These are phyloP conservation scores for Suillus brevipes DNA, from an alignment of 768 basidiomycete species.

Conservation along the genomic window DNA sequence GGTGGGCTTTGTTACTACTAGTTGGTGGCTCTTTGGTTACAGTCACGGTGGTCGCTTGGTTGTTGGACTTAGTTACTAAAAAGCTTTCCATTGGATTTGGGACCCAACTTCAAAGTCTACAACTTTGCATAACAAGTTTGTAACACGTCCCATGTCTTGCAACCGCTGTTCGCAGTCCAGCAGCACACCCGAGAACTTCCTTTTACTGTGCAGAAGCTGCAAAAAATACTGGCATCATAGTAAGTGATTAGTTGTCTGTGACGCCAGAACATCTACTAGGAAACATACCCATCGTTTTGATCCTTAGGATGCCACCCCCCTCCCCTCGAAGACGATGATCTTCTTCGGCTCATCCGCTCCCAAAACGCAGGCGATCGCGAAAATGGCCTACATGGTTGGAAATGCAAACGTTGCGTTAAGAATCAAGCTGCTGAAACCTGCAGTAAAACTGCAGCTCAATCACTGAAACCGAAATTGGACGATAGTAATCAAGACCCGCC, in stretches of 20 bases:
- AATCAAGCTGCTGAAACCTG: conserved; percentile 2
- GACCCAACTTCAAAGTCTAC: neutral
- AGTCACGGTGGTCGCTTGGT: too few relatives aligned
- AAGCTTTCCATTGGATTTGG: neutral
- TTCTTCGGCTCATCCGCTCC: conserved; percentile 26
- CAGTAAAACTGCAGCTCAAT: neutral
- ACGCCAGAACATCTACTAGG: neutral
- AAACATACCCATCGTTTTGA: neutral
- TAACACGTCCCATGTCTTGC: conserved; percentile 11
- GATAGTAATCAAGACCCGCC: neutral
- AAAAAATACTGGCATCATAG: conserved; percentile 37
- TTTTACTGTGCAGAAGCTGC: conserved; percentile 36
- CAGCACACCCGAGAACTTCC: conserved; percentile 30
- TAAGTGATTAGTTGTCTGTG: conserved; percentile 8
- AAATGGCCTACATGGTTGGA: conserved; percentile 28
- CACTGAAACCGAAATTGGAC: neutral
- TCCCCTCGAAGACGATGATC: conserved; percentile 26
- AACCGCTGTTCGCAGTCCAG: conserved; percentile 26
- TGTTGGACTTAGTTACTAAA: too few relatives aligned
- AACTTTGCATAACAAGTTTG: neutral
- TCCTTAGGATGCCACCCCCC: conserved; percentile 34
- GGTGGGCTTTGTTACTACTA: neutral
- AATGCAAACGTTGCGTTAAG: conserved; percentile 35
- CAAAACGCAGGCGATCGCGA: conserved; percentile 24
- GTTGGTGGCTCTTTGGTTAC: neutral